These are phyloP conservation scores for Parietichytrium sp. DNA, from an alignment of 108 stramenopile species.

Conservation along the genomic window DNA sequence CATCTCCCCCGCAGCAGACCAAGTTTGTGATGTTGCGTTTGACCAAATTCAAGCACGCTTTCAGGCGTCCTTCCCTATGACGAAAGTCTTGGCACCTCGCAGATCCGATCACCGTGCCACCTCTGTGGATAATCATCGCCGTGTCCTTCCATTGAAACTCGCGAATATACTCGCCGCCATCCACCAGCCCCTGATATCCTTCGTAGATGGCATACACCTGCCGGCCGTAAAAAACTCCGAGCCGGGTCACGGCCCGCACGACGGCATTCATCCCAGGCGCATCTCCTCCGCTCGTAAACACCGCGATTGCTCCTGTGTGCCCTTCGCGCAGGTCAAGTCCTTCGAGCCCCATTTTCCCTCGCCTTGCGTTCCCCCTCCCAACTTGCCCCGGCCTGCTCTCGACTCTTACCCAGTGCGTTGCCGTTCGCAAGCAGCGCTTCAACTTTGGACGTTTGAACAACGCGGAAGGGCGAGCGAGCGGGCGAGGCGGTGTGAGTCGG, in stretches of 20 bases:
- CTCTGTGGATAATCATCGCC: conserved; percentile 34
- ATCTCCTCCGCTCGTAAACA: conserved; percentile 34
- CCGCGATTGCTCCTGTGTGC: too few species aligned
- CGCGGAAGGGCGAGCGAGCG: too few species aligned
- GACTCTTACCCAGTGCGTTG: too few species aligned
- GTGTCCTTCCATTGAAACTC: conserved; percentile 24
- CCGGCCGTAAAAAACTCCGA: not conserved
- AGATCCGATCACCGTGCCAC: conserved; percentile 30
- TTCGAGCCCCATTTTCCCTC: too few species aligned
- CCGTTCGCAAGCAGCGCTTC: too few species aligned
- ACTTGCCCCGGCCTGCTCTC: too few species aligned
- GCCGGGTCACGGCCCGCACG: not conserved
- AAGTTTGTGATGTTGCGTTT: conserved; percentile 28
- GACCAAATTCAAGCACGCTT: not conserved
- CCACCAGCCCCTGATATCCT: conserved; percentile 34
- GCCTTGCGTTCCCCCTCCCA: too few species aligned
- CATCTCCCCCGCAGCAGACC: conserved; percentile 32
- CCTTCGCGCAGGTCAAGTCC: too few species aligned
- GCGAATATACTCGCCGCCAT: not conserved
- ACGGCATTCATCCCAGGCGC: conserved; percentile 38
- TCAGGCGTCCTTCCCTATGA: conserved; percentile 6
- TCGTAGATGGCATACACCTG: conserved; percentile 1
- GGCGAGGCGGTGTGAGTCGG: too few species aligned
- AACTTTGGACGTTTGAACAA: too few species aligned
- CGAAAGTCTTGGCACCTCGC: conserved; percentile 28